Conservation (phyloP, 1,284 basidiomycete species). For the Trichosporon coremiiforme region DNA sequence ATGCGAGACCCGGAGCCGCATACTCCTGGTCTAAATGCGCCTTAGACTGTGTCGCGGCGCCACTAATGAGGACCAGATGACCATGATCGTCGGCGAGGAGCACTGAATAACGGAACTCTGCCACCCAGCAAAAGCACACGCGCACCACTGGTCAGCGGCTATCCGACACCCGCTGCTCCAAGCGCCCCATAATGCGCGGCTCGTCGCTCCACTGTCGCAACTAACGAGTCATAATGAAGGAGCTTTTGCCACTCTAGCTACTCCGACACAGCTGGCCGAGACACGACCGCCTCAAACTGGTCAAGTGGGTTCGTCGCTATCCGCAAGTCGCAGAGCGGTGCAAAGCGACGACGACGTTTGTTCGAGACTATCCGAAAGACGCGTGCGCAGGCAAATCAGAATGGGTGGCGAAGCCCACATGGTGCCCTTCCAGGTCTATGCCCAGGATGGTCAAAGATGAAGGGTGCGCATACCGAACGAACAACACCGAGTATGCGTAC, state of each 20-base stretch:
- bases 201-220: not conserved
- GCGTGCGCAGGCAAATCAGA: not conserved
- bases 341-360: not conserved
- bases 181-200: not conserved
- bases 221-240: not conserved
- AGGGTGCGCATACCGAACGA: not conserved
- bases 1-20: not conserved
- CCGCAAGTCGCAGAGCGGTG: not conserved
- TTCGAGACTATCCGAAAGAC: not conserved
- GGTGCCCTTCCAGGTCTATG: not conserved
- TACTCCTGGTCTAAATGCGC: not conserved
- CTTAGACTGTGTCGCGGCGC: not conserved
- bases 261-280: not conserved
- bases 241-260: not conserved
- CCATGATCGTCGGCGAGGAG: not conserved
- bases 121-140: no score
- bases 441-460: no score
- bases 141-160: not conserved
- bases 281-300: not conserved
- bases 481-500: not conserved
- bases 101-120: no score
- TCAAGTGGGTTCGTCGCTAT: not conserved
- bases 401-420: not conserved
- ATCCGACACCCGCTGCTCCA: not conserved
- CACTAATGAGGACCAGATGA: conserved; percentile 2